phyloP scores from a whole-genome alignment of 1,284 basidiomycete genomes.

The Hypsizygus ulmarius region DNA sequence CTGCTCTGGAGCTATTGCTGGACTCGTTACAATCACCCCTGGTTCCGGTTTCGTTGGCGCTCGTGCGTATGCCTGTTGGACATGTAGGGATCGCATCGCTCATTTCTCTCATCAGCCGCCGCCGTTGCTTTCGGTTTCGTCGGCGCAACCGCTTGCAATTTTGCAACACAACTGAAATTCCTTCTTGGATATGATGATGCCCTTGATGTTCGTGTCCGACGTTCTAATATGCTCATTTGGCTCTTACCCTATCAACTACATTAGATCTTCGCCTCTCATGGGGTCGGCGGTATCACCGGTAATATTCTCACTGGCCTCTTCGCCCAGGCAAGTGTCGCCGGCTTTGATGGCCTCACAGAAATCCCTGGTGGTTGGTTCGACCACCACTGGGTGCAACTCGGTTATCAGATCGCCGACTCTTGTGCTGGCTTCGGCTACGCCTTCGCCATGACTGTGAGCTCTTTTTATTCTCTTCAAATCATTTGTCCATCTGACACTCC shows the following conservation, averaged over 20 bases:
- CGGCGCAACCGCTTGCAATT: constrained; percentile 86
- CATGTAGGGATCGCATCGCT: not conserved
- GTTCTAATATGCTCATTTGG: not conserved
- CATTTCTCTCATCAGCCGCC: constrained; percentile 47
- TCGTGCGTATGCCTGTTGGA: constrained; percentile 40
- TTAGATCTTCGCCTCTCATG: constrained; percentile 88
- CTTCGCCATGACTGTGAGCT: constrained; percentile 74
- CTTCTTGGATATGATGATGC: constrained; percentile 72
- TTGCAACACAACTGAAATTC: constrained; percentile 93
- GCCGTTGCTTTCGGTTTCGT: constrained; percentile 85
- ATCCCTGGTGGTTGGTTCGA: constrained; percentile 93
- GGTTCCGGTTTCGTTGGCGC: constrained; percentile 88
- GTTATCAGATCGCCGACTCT: constrained; percentile 85
- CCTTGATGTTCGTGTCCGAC: constrained; percentile 60
- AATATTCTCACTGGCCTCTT: constrained; percentile 87
- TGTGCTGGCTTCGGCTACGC: constrained; percentile 74
- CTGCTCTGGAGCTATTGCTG: constrained; percentile 92
- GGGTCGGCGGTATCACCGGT: constrained; percentile 85
- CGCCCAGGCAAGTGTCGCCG: constrained; percentile 82
- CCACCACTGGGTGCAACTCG: constrained; percentile 80
- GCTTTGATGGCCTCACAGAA: constrained; percentile 72
- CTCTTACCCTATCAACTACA: constrained; percentile 5
- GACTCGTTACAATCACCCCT: constrained; percentile 90
- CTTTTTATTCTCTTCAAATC: not conserved
- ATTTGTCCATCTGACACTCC: not conserved